Conservation (phyloP, 495 filamentous ascomycete species). For the Aspergillus wentii region DNA sequence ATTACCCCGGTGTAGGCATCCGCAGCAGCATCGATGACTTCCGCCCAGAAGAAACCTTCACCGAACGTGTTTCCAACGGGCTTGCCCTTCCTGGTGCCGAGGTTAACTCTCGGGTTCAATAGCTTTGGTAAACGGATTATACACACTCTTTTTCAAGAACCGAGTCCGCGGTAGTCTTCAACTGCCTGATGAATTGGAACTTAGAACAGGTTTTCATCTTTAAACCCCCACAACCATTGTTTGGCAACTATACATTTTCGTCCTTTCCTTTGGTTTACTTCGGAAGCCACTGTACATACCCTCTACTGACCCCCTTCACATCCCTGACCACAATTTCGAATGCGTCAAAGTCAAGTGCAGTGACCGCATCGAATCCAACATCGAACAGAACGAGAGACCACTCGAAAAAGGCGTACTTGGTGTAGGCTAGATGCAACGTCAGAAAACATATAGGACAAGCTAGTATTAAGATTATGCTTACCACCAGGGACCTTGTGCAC, state of each 20-base stretch:
- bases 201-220: slow-evolving; percentile 39
- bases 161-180: slow-evolving; percentile 64
- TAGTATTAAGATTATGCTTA: slow-evolving; percentile 41
- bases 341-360: slow-evolving; percentile 86
- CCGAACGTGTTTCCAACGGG: slow-evolving; percentile 65
- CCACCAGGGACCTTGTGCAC: slow-evolving; percentile 92
- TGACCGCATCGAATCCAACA: slow-evolving; percentile 94
- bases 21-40: slow-evolving; percentile 74
- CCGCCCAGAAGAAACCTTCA: slow-evolving; percentile 65
- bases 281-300: slow-evolving; percentile 99
- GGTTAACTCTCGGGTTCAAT: slow-evolving; percentile 23
- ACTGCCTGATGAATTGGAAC: slow-evolving; percentile 42
- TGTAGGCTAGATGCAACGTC: slow-evolving; percentile 65
- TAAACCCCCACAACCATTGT: slow-evolving; percentile 26
- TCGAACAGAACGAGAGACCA: slow-evolving; percentile 95
- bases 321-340: slow-evolving; percentile 89
- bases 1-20: slow-evolving; percentile 91
- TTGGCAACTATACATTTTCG: slow-evolving; percentile 45
- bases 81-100: slow-evolving; percentile 67
- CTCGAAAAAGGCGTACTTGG: slow-evolving; percentile 97
- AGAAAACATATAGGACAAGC: slow-evolving; percentile 6
- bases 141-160: slow-evolving; percentile 87
- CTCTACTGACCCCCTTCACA: slow-evolving; percentile 86
- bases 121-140: slow-evolving; percentile 17
- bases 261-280: slow-evolving; percentile 54